phyloP scores from a whole-genome alignment of 345 rosid genomes.

The Rhizophora apiculata region DNA sequence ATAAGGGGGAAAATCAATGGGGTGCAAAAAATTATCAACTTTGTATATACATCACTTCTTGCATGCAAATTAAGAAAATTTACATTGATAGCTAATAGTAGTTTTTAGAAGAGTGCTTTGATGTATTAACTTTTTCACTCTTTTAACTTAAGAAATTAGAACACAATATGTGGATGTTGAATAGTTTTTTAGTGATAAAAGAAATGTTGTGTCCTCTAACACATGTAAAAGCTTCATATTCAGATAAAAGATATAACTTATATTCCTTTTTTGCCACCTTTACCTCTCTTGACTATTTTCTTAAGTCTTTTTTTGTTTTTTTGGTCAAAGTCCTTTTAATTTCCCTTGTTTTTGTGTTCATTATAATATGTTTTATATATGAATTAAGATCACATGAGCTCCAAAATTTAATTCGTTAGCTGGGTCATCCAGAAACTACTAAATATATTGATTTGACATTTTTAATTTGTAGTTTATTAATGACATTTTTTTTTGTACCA shows the following conservation, averaged over 20 bases:
- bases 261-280: not conserved
- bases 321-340: too few species aligned
- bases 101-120: constrained; percentile 20
- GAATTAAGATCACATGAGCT: too few species aligned
- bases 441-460: too few species aligned
- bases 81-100: constrained; percentile 8
- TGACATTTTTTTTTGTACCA: too few species aligned
- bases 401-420: too few species aligned
- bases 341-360: too few species aligned
- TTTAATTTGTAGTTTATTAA: too few species aligned
- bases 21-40: constrained; percentile 40
- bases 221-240: not conserved
- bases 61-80: constrained; percentile 13
- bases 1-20: constrained; percentile 34
- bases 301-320: too few species aligned
- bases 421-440: too few species aligned
- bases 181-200: constrained; percentile 28
- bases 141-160: constrained; percentile 6
- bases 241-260: not conserved
- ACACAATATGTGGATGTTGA: constrained; percentile 1
- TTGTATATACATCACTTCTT: constrained; percentile 24
- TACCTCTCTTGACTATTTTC: too few species aligned
- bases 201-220: not conserved
- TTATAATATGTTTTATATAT: too few species aligned
- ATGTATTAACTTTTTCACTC: constrained; percentile 12